These are phyloP conservation scores for Elaphomyces granulatus DNA, from an alignment of 495 filamentous ascomycete species.

Conservation along the genomic window DNA sequence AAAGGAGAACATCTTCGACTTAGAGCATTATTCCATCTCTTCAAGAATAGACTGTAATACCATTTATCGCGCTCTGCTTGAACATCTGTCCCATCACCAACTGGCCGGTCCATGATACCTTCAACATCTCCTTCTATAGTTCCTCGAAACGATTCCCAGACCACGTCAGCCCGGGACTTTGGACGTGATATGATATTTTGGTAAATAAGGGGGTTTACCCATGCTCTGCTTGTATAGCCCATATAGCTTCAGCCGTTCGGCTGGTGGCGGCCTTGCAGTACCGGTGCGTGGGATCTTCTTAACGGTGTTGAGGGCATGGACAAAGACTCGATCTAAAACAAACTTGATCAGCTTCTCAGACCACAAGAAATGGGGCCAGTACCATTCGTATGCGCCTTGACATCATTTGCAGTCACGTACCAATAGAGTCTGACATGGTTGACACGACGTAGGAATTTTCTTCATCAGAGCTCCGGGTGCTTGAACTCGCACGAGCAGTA, in stretches of 20 bases:
- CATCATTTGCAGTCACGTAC: conserved; percentile 17
- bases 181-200: neutral
- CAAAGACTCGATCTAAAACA: conserved; percentile 82
- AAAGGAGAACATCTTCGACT: neutral
- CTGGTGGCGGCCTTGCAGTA: conserved; percentile 68
- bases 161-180: neutral
- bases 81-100: conserved; percentile 38
- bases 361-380: neutral
- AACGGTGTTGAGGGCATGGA: conserved; percentile 95
- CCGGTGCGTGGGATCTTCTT: conserved; percentile 94
- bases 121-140: conserved; percentile 78
- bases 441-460: conserved; percentile 14
- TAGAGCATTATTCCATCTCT: neutral
- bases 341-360: neutral
- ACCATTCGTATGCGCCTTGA: too few relatives aligned
- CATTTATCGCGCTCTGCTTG: conserved; percentile 47
- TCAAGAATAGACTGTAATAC: conserved; percentile 18
- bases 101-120: conserved; percentile 76
- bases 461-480: conserved; percentile 18
- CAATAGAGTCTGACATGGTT: conserved; percentile 44
- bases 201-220: conserved; percentile 30
- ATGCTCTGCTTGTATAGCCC: conserved; percentile 97
- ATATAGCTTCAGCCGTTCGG: conserved; percentile 81
- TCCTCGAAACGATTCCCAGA: conserved; percentile 3
- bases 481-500: too few relatives aligned